Conservation (phyloP, 164 flowering plant genomes). For the Magnolia sinica region DNA sequence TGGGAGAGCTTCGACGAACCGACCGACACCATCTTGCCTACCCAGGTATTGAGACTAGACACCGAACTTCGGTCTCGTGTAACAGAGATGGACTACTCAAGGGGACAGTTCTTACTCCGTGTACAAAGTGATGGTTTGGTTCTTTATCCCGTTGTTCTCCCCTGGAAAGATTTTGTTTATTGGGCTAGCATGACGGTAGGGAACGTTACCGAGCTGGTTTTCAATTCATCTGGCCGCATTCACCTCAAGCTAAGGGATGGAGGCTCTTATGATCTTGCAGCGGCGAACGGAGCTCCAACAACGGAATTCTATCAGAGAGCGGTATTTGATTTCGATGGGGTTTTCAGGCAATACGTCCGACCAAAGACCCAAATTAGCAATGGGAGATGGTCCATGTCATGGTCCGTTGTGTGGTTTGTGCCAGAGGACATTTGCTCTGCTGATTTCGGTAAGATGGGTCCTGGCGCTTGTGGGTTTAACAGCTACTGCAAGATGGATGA, state of each 20-base stretch:
- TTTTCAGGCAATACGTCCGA: slow-evolving; percentile 19
- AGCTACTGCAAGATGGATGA: slow-evolving; percentile 37
- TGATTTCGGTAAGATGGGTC: background rate
- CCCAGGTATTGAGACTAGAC: background rate
- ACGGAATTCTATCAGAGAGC: slow-evolving; percentile 32
- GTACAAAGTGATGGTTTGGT: slow-evolving; percentile 24
- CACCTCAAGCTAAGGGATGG: slow-evolving; percentile 23
- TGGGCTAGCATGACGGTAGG: background rate
- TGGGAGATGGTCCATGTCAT: background rate
- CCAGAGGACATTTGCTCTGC: slow-evolving; percentile 17
- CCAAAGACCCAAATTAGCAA: slow-evolving; percentile 10
- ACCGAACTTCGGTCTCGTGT: background rate
- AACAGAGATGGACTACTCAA: background rate
- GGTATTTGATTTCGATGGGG: slow-evolving; percentile 25
- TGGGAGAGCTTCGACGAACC: slow-evolving; percentile 14
- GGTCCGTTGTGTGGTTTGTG: slow-evolving; percentile 8
- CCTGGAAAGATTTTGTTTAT: background rate
- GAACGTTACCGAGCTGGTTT: background rate
- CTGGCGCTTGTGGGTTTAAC: slow-evolving; percentile 50
- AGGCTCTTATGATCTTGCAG: background rate
- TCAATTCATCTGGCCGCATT: slow-evolving; percentile 25
- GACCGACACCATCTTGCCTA: slow-evolving; percentile 12
- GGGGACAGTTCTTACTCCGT: slow-evolving; percentile 25
- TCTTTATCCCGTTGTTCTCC: background rate
- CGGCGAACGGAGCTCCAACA: slow-evolving; percentile 4